Evolutionary conservation across 2,329 filamentous ascomycete species (phyloP), one percentile per base, ranked within the genome.

Genomic region (Nothomitra cinnamomea): DNA sequence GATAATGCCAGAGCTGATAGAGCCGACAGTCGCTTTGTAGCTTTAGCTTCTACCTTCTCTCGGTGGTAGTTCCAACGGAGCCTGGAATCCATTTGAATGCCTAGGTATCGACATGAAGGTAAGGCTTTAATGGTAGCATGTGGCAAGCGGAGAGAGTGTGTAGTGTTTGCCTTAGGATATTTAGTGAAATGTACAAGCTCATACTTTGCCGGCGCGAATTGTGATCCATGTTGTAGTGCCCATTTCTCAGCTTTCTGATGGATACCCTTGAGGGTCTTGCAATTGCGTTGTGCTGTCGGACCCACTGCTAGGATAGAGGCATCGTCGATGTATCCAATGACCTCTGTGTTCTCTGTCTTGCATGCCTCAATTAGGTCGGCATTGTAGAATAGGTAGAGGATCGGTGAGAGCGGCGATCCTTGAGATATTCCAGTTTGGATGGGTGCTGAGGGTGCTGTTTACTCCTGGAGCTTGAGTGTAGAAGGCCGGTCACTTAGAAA

Each of bases 381-480:
- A 32, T 61, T 64, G 57, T 60, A 64, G 59, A 64, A 60, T 8
- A 64, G 50, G 48, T 58, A 63, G 10, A 63, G 58, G 43, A 63
- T 61, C 35, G 57, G 60, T 32, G 58, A 63, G 52, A 64, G 38
- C 6, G 56, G 59, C 6, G 60, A 38, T 38, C 35, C 35, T 38
- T 38, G 35, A 38, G 35, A 15, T 38, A 38, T 38, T 38, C 58
- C 56, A 6, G 58, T 60, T 53, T 56, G 45, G 19, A 57, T 53
- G 32, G 54, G 48, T 38, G 48, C 19, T 42, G 52, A 50, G n/a
- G 51, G 38, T 45, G 53, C 52, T 40, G 53, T 57, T 43, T 56
- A 57, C 28, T 56, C 55, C 38, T 56, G 28, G 25, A 60, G 51
- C 25, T 58, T 57, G 49, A 60, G 40, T 53, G 50, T 56, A 24